Conservation (phyloP, 169 alveolate species). For the Theileria sp. region DNA sequence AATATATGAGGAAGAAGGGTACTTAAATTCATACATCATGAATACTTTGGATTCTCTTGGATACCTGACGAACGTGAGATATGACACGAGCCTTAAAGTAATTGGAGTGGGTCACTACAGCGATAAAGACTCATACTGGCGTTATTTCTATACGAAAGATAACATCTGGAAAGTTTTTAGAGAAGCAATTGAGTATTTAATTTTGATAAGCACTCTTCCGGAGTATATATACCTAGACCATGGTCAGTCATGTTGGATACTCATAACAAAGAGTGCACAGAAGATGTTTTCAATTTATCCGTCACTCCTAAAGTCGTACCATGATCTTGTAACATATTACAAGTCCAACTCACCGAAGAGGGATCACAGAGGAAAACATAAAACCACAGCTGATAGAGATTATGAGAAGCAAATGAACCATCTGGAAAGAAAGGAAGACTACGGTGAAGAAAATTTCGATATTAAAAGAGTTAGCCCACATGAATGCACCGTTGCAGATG, state of each 20-base stretch:
- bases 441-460: constrained; percentile 3
- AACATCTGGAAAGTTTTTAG: constrained; percentile 54
- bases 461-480: background rate
- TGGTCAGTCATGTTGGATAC: constrained; percentile 40
- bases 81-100: constrained; percentile 33
- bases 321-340: background rate
- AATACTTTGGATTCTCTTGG: constrained; percentile 58
- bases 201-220: constrained; percentile 51
- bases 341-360: background rate
- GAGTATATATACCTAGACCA: constrained; percentile 38
- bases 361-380: background rate
- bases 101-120: constrained; percentile 51
- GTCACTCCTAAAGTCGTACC: background rate
- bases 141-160: constrained; percentile 49
- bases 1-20: constrained; percentile 4
- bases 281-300: constrained; percentile 29
- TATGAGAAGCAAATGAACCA: background rate
- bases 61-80: constrained; percentile 41
- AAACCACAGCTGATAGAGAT: background rate
- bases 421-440: background rate
- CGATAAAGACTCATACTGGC: constrained; percentile 43
- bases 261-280: constrained; percentile 46
- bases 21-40: constrained; percentile 31
- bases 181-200: constrained; percentile 50
- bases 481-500: constrained; percentile 34